Percentiles rank a stretch among this genome's conserved stretches.
phyloP scores from a whole-genome alignment of 2,329 filamentous ascomycete genomes.

The Beauveria bassiana region DNA sequence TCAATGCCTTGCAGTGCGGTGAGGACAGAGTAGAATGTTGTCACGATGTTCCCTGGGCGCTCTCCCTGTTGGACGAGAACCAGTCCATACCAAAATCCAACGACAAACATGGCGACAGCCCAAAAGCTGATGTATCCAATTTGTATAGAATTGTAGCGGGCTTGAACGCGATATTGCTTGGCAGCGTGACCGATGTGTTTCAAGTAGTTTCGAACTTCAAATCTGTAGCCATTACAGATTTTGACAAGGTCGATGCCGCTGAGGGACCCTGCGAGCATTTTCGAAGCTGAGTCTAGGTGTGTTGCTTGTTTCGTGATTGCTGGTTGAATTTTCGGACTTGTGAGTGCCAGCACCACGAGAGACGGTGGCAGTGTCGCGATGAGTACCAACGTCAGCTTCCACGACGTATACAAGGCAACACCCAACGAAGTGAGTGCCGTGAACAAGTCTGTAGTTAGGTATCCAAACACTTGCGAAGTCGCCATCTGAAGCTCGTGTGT shows the following conservation, averaged over 20 bases:
- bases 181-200: conserved; percentile 50
- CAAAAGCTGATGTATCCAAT: conserved; percentile 67
- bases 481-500: conserved; percentile 74
- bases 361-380: conserved; percentile 66
- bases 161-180: conserved; percentile 58
- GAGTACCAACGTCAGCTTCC: conserved; percentile 75
- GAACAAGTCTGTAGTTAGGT: conserved; percentile 56
- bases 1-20: conserved; percentile 70
- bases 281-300: conserved; percentile 63
- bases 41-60: conserved; percentile 62
- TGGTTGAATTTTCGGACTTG: conserved; percentile 54
- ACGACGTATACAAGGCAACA: conserved; percentile 72
- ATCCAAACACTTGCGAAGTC: conserved; percentile 71
- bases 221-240: conserved; percentile 66
- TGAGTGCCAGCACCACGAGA: conserved; percentile 47
- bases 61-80: conserved; percentile 56
- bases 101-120: conserved; percentile 70
- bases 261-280: conserved; percentile 61
- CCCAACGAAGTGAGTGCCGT: conserved; percentile 57
- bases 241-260: conserved; percentile 79
- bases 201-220: conserved; percentile 61
- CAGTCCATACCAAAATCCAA: conserved; percentile 85
- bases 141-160: conserved; percentile 61
- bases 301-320: conserved; percentile 63
- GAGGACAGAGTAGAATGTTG: conserved; percentile 77